Conservation (phyloP, 306 rosid genomes). For the Castanopsis chinensis region DNA sequence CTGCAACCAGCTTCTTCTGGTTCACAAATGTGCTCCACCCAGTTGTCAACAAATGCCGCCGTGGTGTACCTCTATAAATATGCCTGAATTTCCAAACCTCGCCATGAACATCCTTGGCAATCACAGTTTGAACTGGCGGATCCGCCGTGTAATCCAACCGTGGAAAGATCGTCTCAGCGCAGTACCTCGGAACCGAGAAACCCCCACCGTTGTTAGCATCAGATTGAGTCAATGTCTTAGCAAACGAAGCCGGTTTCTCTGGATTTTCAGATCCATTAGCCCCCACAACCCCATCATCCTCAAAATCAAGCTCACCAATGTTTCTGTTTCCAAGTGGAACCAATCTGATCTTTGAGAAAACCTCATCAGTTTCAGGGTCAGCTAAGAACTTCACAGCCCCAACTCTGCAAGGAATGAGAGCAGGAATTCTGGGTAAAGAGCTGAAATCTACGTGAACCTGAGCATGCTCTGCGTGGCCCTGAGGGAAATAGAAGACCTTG, state of each 20-base stretch:
- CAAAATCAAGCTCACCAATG: constrained; percentile 34
- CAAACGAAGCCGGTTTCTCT: constrained; percentile 83
- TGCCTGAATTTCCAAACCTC: constrained; percentile 94
- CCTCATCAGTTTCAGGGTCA: constrained; percentile 90
- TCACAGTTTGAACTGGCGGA: constrained; percentile 93
- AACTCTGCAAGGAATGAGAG: constrained; percentile 71
- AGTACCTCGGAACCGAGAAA: constrained; percentile 92
- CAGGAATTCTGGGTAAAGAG: constrained; percentile 47
- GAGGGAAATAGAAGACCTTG: constrained; percentile 87
- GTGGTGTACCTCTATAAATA: constrained; percentile 90
- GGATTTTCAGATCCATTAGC: constrained; percentile 38
- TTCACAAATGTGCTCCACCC: constrained; percentile 98
- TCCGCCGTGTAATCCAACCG: constrained; percentile 86
- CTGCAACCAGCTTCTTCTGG: constrained; percentile 95
- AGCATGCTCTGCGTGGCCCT: constrained; percentile 96
- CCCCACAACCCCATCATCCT: constrained; percentile 32
- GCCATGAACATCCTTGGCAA: constrained; percentile 88
- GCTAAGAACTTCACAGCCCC: constrained; percentile 69
- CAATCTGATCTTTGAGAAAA: constrained; percentile 51
- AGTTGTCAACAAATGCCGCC: constrained; percentile 86
- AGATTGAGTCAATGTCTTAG: constrained; percentile 91
- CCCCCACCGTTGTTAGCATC: constrained; percentile 99
- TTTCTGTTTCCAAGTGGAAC: constrained; percentile 43
- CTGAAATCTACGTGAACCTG: constrained; percentile 62
- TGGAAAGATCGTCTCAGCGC: constrained; percentile 94